Base-by-base conservation (phyloP, 805 yeast species). In the Starmerella floris region DNA sequence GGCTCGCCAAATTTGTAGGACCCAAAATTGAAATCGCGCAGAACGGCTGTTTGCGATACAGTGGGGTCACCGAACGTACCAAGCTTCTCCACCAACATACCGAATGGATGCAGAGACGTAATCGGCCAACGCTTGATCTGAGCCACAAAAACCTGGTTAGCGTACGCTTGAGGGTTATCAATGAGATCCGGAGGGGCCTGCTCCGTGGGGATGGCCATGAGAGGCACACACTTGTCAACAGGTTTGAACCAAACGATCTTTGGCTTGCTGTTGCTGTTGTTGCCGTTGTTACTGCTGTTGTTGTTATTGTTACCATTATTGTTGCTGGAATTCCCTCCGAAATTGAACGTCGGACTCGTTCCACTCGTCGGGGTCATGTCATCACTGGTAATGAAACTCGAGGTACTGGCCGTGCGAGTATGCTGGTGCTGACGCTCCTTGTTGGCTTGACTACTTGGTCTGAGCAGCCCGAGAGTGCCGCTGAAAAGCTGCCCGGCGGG, bases 211-310 rank as follows among this genome's bases (percentile, higher is more conserved):
- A 91, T 91, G 15, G 98, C 98, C 66, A 91, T 87, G 50, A 91
- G 69, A 4, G 98, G 98, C 19, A 91, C 98, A 50, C 94, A 83
- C 64, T 91, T 91, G 60, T 91, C 98, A 1, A 95, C 87, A 30
- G 98, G 98, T 60, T 91, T 91, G 62, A 91, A 91, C 98, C 98
- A 91, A 27, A 91, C 96, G 67, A 91, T 91, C 59, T 91, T 91
- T 27, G 98, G 98, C 34, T 74, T n/a, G n/a, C n/a, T n/a, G n/a
- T n/a, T n/a, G n/a, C n/a, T n/a, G n/a, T n/a, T 23, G 23, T 36
- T 36, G 73, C 40, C 65, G 39, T 15, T 35, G 32, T 15, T 22
- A 26, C 15, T 32, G 38, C 16, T 16, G 26, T 16, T 21, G 30
- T 10, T 25, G 28, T 13, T 25, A 25, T 13, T 17, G n/a, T n/a